Percentiles rank a stretch among this genome's conserved stretches.
phyloP scores from a whole-genome alignment of 768 basidiomycete genomes.

The Leccinellum rugosiceps region DNA sequence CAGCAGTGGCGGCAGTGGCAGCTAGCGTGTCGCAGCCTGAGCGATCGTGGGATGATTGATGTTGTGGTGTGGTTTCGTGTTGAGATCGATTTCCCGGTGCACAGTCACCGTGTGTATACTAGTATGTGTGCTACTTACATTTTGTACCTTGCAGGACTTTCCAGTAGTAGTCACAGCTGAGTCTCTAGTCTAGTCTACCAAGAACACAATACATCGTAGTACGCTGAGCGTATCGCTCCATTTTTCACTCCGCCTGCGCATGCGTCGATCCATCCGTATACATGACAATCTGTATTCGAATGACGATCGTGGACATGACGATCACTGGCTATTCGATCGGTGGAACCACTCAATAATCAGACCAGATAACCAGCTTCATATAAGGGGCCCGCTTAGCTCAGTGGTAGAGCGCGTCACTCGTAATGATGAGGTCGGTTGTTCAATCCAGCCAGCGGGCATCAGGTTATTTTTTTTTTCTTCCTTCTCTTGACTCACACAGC shows the following conservation, averaged over 20 bases:
- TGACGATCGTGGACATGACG: not conserved
- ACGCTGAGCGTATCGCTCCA: not conserved
- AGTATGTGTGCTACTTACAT: not conserved
- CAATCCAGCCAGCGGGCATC: constrained; percentile 44
- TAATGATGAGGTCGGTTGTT: constrained; percentile 47
- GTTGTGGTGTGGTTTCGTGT: not conserved
- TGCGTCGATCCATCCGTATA: not conserved
- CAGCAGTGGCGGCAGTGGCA: not conserved
- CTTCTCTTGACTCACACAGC: not conserved
- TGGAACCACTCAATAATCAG: not conserved
- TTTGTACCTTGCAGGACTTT: not conserved
- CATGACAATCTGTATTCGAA: not conserved
- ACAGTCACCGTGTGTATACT: not conserved
- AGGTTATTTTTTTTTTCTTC: not conserved
- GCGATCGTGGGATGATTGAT: not conserved
- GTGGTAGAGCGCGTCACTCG: constrained; percentile 9
- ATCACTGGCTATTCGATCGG: too few species aligned
- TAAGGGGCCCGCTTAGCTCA: constrained; percentile 10
- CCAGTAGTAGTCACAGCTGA: not conserved
- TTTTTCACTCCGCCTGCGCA: not conserved
- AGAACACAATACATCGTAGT: not conserved
- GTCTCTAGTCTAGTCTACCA: not conserved
- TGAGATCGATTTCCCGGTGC: not conserved
- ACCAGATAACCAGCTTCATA: not conserved
- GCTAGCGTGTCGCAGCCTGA: not conserved